A percentile compares a stretch with the other conserved stretches of the same genome.
Conservation (phyloP, 2,329 filamentous ascomycete genomes). For the Xylaria sp. region DNA sequence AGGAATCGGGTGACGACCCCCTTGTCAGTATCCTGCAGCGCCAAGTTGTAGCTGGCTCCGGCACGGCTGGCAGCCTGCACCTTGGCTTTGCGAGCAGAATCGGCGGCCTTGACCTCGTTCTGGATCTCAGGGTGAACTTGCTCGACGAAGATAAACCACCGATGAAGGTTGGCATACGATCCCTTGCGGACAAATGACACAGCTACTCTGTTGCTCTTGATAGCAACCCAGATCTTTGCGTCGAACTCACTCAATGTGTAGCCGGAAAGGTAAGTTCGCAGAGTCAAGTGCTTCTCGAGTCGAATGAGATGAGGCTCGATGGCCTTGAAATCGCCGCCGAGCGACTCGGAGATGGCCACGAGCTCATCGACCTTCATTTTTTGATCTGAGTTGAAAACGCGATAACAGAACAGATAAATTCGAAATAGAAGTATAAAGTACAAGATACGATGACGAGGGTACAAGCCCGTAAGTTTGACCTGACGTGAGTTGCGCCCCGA, state of each 20-base stretch:
- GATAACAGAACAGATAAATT: not conserved
- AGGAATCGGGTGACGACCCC: slow-evolving; percentile 93
- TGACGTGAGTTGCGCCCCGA: slow-evolving; percentile 9
- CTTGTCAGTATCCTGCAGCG: slow-evolving; percentile 83
- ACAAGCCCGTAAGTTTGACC: not conserved
- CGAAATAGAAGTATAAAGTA: not conserved
- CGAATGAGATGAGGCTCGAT: slow-evolving; percentile 78
- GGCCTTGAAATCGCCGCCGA: slow-evolving; percentile 80
- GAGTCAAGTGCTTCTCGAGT: slow-evolving; percentile 86
- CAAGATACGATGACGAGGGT: not conserved
- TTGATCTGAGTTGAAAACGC: not conserved
- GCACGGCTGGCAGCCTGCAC: slow-evolving; percentile 76
- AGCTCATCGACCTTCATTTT: slow-evolving; percentile 69
- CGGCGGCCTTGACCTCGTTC: slow-evolving; percentile 74
- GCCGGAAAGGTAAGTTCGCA: slow-evolving; percentile 86
- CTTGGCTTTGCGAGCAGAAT: slow-evolving; percentile 75
- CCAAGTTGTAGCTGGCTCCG: slow-evolving; percentile 89
- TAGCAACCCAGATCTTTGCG: slow-evolving; percentile 81
- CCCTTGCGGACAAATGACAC: slow-evolving; percentile 83
- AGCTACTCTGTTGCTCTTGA: slow-evolving; percentile 86
- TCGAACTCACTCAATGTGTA: slow-evolving; percentile 82
- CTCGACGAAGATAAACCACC: slow-evolving; percentile 91
- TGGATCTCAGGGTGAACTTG: slow-evolving; percentile 81
- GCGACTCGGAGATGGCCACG: slow-evolving; percentile 60
- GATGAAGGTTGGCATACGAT: slow-evolving; percentile 76